These are phyloP conservation scores for Aspergillus sclerotioniger DNA, from an alignment of 495 filamentous ascomycete genomes.

Conservation along the genomic window DNA sequence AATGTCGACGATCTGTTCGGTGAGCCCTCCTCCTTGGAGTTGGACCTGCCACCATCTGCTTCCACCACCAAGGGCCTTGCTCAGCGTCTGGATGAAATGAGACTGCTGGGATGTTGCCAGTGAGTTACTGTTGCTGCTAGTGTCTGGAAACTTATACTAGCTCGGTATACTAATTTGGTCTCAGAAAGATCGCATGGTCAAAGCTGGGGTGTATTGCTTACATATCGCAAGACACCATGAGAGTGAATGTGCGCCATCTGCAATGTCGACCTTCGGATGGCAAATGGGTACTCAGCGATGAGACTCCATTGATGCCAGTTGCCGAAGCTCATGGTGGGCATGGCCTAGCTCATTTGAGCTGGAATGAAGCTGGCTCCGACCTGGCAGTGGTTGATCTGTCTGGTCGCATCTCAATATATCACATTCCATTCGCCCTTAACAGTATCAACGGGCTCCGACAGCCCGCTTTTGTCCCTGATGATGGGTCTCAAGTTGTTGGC, in stretches of 20 bases:
- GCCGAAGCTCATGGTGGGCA: constrained; percentile 50
- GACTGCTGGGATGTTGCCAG: constrained; percentile 78
- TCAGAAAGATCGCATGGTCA: constrained; percentile 85
- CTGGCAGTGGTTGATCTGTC: constrained; percentile 73
- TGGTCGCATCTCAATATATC: constrained; percentile 70
- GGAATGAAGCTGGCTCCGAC: constrained; percentile 70
- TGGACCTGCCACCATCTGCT: constrained; percentile 55
- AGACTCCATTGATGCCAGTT: constrained; percentile 41
- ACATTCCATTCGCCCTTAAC: constrained; percentile 62
- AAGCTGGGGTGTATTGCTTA: constrained; percentile 82
- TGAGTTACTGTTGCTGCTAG: constrained; percentile 43
- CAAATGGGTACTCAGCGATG: constrained; percentile 73
- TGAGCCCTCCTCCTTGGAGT: constrained; percentile 53
- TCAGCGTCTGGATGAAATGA: constrained; percentile 76
- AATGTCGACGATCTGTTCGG: constrained; percentile 77
- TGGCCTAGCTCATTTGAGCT: constrained; percentile 70
- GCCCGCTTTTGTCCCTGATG: constrained; percentile 58
- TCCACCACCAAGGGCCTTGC: constrained; percentile 63
- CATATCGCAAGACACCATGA: constrained; percentile 66
- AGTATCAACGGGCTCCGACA: constrained; percentile 55
- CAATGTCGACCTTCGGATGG: constrained; percentile 67
- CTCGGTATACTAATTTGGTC: constrained; percentile 18
- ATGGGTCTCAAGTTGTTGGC: constrained; percentile 74
- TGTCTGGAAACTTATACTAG: neutral
- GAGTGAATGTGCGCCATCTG: constrained; percentile 69